Base-by-base conservation (phyloP, 2,329 filamentous ascomycete genomes). In the Fusarium citri region DNA sequence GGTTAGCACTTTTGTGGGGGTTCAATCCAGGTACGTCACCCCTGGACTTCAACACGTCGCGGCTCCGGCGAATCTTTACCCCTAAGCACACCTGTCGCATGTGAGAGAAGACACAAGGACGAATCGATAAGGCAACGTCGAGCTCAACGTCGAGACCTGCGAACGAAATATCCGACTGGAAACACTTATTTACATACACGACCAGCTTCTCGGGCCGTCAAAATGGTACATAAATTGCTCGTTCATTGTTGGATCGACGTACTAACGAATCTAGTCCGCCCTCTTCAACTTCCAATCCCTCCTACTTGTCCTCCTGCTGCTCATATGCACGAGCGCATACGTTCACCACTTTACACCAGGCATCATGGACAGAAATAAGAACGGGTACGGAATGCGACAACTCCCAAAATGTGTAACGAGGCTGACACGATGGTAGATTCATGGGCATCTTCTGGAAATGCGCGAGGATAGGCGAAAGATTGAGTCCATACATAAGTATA, bases 231-330 rank as follows among this genome's bases (percentile, higher is more conserved):
- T 16, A 37, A n/a, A 18, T 30, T 48, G 23, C 45, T 56, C 8
- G 3, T 18, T 25, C 16, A 11, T n/a, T 20, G 47, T n/a, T 23
- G 26, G 37, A 34, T 46, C 20, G 23, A 18, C 46, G 34, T 55
- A 23, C 68, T 74, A 62, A 74, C 64, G 37, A 18, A 34, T 61
- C 28, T 77, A 98, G 96, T 92, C 96, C 64, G 96, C 96, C 58
- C 91, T 99, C 77, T 98, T 99, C 90, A 98, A 98, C 84, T 98
- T 99, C 85, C 94, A 98, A 82, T 97, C 94, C 63, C 92, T 98
- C 74, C 89, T 99, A 75, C 89, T 98, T 76, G 95, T 98, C 73
- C 90, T 99, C 76, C 90, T 99, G 54, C 91, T 99, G 74, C 89
- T 97, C 74, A 97, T 98, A 78, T 99, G 96, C 87, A 98, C 96